A percentile compares a stretch with the other conserved stretches of the same genome.
Evolutionary conservation across 805 yeast genomes (phyloP).

Genomic region (Ogataea angusta): DNA sequence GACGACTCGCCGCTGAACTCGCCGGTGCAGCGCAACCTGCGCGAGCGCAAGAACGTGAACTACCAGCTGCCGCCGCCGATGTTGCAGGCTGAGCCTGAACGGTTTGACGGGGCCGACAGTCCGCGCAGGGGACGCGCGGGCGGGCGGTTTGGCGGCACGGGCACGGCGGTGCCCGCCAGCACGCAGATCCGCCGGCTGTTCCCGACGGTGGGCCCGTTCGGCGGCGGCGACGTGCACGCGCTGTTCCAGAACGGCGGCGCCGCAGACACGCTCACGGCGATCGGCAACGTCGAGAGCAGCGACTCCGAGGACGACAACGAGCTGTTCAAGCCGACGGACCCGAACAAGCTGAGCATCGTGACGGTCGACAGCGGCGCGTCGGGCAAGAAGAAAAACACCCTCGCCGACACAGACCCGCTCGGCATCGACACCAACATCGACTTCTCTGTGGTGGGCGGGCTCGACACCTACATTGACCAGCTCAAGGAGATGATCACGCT

Average conservation of each 20-base stretch:
- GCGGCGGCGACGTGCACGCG: constrained; percentile 90
- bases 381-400: constrained; percentile 49
- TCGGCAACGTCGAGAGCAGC: constrained; percentile 40
- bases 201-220: constrained; percentile 97
- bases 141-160: constrained; percentile 23
- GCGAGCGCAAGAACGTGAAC: constrained; percentile 71
- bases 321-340: constrained; percentile 33
- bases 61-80: constrained; percentile 85
- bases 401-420: constrained; percentile 90
- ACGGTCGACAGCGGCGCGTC: constrained; percentile 17
- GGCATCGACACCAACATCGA: constrained; percentile 68
- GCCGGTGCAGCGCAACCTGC: constrained; percentile 46
- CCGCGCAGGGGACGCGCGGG: constrained; percentile 19
- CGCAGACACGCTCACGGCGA: constrained; percentile 40
- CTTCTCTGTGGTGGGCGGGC: constrained; percentile 82
- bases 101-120: background rate
- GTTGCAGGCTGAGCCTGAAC: constrained; percentile 36
- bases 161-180: constrained; percentile 18
- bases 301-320: constrained; percentile 49
- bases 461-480: constrained; percentile 85
- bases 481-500: constrained; percentile 95
- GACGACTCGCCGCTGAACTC: constrained; percentile 54
- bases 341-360: constrained; percentile 24
- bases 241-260: constrained; percentile 64
- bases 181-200: constrained; percentile 65